phyloP scores from a whole-genome alignment of 208 protist species.

The Acanthamoeba castellanii region DNA sequence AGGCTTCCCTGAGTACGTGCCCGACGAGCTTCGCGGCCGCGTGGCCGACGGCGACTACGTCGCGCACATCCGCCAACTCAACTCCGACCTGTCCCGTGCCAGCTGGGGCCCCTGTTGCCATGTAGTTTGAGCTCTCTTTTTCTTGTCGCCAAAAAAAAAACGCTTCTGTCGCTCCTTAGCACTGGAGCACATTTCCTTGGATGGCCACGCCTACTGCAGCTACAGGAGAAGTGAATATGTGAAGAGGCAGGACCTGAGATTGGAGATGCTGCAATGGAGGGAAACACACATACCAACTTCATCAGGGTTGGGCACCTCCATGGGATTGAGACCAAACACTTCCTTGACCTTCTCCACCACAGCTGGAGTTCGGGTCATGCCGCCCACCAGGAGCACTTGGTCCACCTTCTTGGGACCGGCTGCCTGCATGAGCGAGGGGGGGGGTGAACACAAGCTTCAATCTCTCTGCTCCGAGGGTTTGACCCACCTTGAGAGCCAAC shows the following conservation, averaged over 20 bases:
- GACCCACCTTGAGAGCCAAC: conserved; percentile 90
- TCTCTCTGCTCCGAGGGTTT: no score
- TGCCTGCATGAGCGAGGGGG: no score
- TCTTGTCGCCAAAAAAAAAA: no score
- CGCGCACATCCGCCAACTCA: not conserved
- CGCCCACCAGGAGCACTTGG: conserved; percentile 98
- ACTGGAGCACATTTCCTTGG: no score
- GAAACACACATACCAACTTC: conserved; percentile 96
- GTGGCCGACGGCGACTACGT: conserved; percentile 21
- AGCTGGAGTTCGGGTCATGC: conserved; percentile 98
- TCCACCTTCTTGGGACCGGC: conserved; percentile 91
- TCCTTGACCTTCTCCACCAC: conserved; percentile 93
- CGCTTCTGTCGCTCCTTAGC: no score
- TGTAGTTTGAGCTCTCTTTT: no score
- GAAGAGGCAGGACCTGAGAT: no score
- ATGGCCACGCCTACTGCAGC: no score
- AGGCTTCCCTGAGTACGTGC: not conserved
- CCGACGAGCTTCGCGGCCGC: not conserved
- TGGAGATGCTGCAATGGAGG: no score
- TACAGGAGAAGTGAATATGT: no score
- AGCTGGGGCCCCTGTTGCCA: no score
- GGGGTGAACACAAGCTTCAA: no score
- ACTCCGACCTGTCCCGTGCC: conserved; percentile 31
- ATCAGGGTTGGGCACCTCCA: conserved; percentile 99
- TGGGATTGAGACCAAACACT: conserved; percentile 96